phyloP scores from a whole-genome alignment of 331 rosid genomes.

The Malus hybrid region DNA sequence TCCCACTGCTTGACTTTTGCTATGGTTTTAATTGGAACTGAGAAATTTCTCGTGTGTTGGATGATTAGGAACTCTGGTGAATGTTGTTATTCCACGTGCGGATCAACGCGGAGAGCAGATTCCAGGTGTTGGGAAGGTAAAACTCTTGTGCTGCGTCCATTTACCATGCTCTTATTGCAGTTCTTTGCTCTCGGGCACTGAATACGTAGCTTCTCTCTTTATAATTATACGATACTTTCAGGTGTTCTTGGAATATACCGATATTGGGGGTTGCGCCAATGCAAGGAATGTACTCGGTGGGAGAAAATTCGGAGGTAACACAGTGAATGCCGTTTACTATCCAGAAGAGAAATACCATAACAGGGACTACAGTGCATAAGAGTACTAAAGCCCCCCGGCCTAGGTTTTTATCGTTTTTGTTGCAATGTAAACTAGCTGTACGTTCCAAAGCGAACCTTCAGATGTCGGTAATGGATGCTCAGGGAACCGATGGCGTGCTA shows the following conservation, averaged over 20 bases:
- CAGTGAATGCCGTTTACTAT: conserved; percentile 52
- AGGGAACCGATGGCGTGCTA: background rate
- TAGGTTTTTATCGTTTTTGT: background rate
- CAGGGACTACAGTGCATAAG: conserved; percentile 48
- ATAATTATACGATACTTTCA: conserved; percentile 7
- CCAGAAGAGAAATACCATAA: conserved; percentile 51
- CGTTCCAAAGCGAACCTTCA: background rate
- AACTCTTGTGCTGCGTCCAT: conserved; percentile 4
- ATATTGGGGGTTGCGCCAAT: conserved; percentile 32
- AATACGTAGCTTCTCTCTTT: background rate
- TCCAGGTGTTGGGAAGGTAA: conserved; percentile 75
- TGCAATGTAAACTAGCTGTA: conserved; percentile 7
- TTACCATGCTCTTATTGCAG: background rate
- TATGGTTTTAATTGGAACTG: background rate
- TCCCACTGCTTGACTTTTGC: background rate
- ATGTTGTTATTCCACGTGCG: conserved; percentile 68
- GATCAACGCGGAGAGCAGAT: conserved; percentile 30
- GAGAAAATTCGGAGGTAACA: conserved; percentile 69
- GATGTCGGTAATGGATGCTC: background rate
- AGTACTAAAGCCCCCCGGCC: background rate
- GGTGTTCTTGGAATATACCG: conserved; percentile 79
- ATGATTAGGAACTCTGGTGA: conserved; percentile 51
- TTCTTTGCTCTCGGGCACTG: background rate
- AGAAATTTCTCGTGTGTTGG: background rate
- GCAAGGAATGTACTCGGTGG: conserved; percentile 64